Conservation (phyloP, 306 rosid species). For the Rosa lucieae region DNA sequence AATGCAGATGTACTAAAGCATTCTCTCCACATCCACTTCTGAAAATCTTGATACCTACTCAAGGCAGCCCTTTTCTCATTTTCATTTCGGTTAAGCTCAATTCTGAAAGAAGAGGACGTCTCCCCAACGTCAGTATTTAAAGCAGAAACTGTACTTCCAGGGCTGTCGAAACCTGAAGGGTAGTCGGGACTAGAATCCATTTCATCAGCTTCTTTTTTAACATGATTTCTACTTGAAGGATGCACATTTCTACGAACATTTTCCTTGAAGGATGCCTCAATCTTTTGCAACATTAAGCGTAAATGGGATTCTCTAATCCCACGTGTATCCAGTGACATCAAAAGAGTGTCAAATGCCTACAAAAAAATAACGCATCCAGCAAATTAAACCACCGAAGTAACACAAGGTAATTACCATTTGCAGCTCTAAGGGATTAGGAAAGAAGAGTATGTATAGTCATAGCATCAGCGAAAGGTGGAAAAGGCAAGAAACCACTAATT, state of each 20-base stretch:
- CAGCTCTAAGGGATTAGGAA: neutral
- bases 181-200: conserved; percentile 41
- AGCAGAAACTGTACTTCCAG: conserved; percentile 63
- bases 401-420: neutral
- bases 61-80: conserved; percentile 71
- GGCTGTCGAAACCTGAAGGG: conserved; percentile 59
- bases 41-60: conserved; percentile 84
- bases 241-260: conserved; percentile 54
- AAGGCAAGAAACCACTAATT: neutral
- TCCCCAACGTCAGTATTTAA: conserved; percentile 52
- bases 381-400: neutral
- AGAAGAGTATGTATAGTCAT: neutral
- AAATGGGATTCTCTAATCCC: conserved; percentile 93
- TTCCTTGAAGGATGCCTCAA: conserved; percentile 74
- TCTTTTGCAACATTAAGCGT: conserved; percentile 87
- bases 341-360: conserved; percentile 85
- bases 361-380: conserved; percentile 24
- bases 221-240: conserved; percentile 29
- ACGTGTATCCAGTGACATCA: conserved; percentile 76
- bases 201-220: conserved; percentile 59
- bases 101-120: conserved; percentile 71
- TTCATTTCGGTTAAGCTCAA: conserved; percentile 79
- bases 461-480: neutral
- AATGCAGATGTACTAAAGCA: conserved; percentile 60
- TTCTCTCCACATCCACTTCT: conserved; percentile 90